Conservation (phyloP, 805 yeast species). For the Scheffersomyces spartinae region DNA sequence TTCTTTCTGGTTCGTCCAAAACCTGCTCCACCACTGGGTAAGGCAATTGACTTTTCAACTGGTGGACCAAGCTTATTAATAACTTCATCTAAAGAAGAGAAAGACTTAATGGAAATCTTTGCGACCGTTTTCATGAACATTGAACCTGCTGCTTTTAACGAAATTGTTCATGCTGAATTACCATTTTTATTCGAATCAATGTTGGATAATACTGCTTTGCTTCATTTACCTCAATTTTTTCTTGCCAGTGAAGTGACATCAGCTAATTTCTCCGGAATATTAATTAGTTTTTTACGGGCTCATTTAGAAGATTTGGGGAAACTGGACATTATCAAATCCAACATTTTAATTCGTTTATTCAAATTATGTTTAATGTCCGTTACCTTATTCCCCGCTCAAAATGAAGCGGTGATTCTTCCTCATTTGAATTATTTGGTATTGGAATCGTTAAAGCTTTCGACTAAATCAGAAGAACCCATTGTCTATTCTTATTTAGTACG, state of each 20-base stretch:
- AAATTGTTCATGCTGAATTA: constrained; percentile 73
- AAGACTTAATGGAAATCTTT: constrained; percentile 89
- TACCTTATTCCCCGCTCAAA: constrained; percentile 75
- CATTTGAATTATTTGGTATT: constrained; percentile 77
- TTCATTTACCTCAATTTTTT: constrained; percentile 90
- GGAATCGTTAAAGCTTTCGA: constrained; percentile 65
- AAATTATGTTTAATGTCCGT: constrained; percentile 94
- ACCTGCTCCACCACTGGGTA: constrained; percentile 13
- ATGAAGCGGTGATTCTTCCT: constrained; percentile 81
- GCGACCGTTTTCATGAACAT: constrained; percentile 89
- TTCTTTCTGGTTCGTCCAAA: constrained; percentile 57
- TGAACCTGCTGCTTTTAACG: constrained; percentile 93
- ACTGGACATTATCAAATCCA: constrained; percentile 64
- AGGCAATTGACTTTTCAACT: constrained; percentile 46
- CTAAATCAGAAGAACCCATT: constrained; percentile 82
- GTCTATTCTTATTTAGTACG: constrained; percentile 82
- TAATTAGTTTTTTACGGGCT: constrained; percentile 63
- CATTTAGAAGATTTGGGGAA: constrained; percentile 73
- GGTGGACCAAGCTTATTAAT: constrained; percentile 78
- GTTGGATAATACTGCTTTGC: constrained; percentile 70
- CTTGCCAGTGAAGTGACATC: constrained; percentile 91
- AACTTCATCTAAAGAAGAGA: constrained; percentile 83
- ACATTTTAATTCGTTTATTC: constrained; percentile 74
- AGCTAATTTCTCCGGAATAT: constrained; percentile 77
- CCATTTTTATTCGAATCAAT: constrained; percentile 68